Percentiles rank a stretch among this genome's conserved stretches.
phyloP scores from a whole-genome alignment of 2,329 filamentous ascomycete genomes.

The Phaeosphaeria sp. region DNA sequence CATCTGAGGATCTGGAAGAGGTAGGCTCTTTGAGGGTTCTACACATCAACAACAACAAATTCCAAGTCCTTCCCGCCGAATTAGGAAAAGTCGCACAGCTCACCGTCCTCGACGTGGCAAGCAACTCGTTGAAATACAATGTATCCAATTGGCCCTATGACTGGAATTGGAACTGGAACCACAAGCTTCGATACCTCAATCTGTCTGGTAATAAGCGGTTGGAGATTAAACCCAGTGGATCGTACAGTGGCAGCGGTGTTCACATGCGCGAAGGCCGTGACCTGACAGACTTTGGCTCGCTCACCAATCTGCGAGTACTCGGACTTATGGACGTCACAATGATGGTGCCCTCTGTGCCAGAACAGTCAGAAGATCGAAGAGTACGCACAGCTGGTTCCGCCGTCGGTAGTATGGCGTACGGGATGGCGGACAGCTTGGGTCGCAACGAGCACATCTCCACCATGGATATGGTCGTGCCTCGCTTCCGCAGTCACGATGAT shows the following conservation, averaged over 20 bases:
- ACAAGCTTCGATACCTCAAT: conserved; percentile 92
- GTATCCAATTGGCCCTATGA: conserved; percentile 99
- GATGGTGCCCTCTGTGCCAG: conserved; percentile 89
- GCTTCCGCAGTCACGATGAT: conserved; percentile 86
- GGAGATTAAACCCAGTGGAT: conserved; percentile 78
- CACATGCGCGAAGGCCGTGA: conserved; percentile 64
- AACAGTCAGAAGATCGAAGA: conserved; percentile 92
- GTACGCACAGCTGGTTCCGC: conserved; percentile 96
- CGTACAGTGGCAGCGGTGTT: conserved; percentile 58
- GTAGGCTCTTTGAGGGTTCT: conserved; percentile 85
- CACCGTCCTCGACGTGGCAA: conserved; percentile 90
- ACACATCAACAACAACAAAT: conserved; percentile 97
- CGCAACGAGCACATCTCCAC: conserved; percentile 94
- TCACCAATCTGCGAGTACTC: conserved; percentile 83
- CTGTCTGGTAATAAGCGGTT: conserved; percentile 95
- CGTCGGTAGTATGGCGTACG: conserved; percentile 89
- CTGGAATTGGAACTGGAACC: conserved; percentile 99
- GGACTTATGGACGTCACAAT: conserved; percentile 98
- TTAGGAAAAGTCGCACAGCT: conserved; percentile 93
- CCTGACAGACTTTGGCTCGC: conserved; percentile 87
- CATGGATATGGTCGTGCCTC: conserved; percentile 91
- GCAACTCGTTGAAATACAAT: conserved; percentile 96
- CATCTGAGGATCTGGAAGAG: conserved; percentile 92
- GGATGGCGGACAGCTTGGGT: conserved; percentile 95
- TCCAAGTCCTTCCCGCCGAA: conserved; percentile 94